Conservation (phyloP, 495 filamentous ascomycete species). For the Penicillium nucicola region DNA sequence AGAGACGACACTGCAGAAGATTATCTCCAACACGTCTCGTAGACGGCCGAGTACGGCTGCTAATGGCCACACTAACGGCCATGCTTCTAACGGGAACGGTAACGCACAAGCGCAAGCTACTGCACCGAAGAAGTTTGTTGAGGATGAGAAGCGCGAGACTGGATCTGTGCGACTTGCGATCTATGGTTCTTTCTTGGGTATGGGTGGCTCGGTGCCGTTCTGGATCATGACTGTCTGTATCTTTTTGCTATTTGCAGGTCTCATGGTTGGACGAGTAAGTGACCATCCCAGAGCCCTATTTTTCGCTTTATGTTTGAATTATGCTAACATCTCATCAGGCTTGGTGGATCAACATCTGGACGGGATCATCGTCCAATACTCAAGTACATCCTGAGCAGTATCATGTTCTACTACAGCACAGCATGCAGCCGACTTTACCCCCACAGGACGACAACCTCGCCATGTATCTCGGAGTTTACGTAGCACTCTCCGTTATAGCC, state of each 20-base stretch:
- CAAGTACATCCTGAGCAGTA: conserved; percentile 21
- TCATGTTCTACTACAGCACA: conserved; percentile 16
- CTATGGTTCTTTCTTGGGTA: conserved; percentile 64
- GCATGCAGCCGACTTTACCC: conserved; percentile 5
- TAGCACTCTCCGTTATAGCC: conserved; percentile 54
- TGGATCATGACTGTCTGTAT: conserved; percentile 14
- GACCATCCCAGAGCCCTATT: not conserved
- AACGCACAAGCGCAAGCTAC: conserved; percentile 30
- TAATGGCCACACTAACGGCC: conserved; percentile 25
- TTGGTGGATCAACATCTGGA: conserved; percentile 75
- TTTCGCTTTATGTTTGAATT: not conserved
- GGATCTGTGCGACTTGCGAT: conserved; percentile 61
- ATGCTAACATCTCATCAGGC: conserved; percentile 34
- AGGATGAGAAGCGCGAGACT: conserved; percentile 66
- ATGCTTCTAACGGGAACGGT: conserved; percentile 30
- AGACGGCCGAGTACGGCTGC: conserved; percentile 35
- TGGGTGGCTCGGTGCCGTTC: conserved; percentile 50
- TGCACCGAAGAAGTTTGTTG: conserved; percentile 64
- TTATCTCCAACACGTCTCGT: conserved; percentile 22
- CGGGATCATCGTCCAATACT: conserved; percentile 23
- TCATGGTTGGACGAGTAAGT: conserved; percentile 39
- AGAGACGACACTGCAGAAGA: conserved; percentile 19
- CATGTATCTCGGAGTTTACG: conserved; percentile 68
- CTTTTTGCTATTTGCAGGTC: conserved; percentile 8
- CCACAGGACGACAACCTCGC: conserved; percentile 26